Base-by-base conservation (phyloP, 306 rosid species). In the Pyrus bretschneideri region DNA sequence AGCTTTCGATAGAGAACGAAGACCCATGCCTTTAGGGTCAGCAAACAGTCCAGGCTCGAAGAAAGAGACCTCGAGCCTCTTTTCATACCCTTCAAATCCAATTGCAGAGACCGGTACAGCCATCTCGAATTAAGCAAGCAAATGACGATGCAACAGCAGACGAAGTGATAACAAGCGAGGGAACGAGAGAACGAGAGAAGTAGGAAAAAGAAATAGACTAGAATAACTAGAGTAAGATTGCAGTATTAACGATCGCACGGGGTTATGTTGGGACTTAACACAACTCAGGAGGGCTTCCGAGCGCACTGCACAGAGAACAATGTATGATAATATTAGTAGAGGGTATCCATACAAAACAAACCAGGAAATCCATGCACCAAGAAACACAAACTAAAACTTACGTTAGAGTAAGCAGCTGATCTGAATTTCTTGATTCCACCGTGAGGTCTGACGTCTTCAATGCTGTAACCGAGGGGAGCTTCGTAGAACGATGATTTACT, bases 331-430 rank as follows among this genome's bases (percentile, higher is more conserved):
- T 23, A 30, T 65, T n/a, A 69, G 73, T 15, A 25, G 70, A 25
- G 70, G 30, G n/a, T 65, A 51, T 23, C 14, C 13, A 40, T 27
- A 54, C 45, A 72, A 61, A 54, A 1, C 8, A 64, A 64, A 33
- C 23, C 22, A 79, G 22, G 15, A 73, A 21, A 3, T 21, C 2
- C 2, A 11, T 5, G 59, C 18, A 74, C 72, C 74, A 33, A 63
- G 10, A 54, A 31, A 18, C 11, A 68, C 35, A 63, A 23, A 57
- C 19, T 11, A 70, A 30, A 65, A 77, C 88, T 78, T 65, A 94
- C 98, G 97, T 95, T 95, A 80, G 98, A 95, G 97, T 95, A 95
- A 33, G 96, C 98, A 95, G 98, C 92, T 11, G 97, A 88, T 95
- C 93, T 79, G 97, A 88, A 95, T 52, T 95, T 95, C 91, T 89